These are phyloP conservation scores for Rhizophlyctis rosea DNA, from an alignment of 192 early-diverging fungal genomes.

Conservation along the genomic window DNA sequence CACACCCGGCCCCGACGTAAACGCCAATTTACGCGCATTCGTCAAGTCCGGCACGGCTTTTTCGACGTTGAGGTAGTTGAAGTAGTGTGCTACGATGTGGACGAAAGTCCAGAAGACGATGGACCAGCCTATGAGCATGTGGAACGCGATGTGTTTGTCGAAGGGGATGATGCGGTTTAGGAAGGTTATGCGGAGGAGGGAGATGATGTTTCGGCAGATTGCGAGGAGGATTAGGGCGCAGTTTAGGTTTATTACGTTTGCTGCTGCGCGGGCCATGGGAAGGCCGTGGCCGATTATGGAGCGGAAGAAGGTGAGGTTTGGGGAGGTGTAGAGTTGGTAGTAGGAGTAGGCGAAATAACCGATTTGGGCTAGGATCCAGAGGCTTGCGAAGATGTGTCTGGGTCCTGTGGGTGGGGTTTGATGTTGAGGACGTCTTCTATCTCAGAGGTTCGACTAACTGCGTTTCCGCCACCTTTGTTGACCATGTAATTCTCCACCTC, in stretches of 20 bases:
- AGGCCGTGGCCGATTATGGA: constrained; percentile 44
- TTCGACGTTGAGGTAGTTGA: constrained; percentile 67
- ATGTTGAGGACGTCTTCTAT: background rate
- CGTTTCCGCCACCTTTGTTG: background rate
- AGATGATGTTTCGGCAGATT: constrained; percentile 78
- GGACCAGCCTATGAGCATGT: constrained; percentile 75
- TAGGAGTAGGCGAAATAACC: constrained; percentile 44
- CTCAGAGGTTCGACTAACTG: background rate
- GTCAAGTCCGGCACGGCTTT: constrained; percentile 30
- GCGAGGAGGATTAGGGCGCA: constrained; percentile 76
- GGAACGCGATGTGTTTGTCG: constrained; percentile 79
- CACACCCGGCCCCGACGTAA: constrained; percentile 70
- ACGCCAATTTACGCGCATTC: constrained; percentile 47
- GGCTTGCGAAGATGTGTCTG: constrained; percentile 33
- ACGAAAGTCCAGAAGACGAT: constrained; percentile 74
- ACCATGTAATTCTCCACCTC: background rate
- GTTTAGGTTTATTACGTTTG: constrained; percentile 71
- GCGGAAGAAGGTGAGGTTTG: constrained; percentile 38
- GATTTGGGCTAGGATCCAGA: constrained; percentile 43
- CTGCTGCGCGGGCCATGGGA: constrained; percentile 51
- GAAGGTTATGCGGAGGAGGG: constrained; percentile 69
- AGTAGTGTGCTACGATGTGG: constrained; percentile 71
- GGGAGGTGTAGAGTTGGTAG: constrained; percentile 37
- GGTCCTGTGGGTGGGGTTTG: constrained; percentile 24
- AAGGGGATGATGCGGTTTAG: constrained; percentile 76